phyloP scores from a whole-genome alignment of 2,329 filamentous ascomycete genomes.

The Ophiostoma novo-ulmi region DNA sequence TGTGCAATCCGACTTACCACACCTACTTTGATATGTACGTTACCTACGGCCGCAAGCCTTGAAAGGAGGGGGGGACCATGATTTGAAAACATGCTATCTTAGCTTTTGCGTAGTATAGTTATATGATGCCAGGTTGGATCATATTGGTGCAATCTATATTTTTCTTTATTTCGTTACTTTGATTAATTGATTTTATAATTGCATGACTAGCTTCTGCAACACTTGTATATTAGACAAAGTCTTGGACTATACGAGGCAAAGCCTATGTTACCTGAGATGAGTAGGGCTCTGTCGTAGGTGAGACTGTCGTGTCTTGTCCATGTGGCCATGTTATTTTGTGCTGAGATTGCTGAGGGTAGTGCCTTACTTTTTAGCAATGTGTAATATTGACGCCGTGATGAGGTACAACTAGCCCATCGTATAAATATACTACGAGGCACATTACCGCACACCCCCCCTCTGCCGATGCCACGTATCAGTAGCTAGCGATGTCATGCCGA shows the following conservation, averaged over 20 bases:
- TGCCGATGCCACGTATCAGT: neutral
- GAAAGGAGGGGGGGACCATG: neutral
- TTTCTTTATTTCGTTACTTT: neutral
- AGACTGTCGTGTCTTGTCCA: neutral
- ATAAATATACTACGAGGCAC: neutral
- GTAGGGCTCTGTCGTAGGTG: neutral
- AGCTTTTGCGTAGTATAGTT: neutral
- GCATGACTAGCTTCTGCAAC: neutral
- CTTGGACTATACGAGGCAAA: neutral
- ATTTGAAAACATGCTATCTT: neutral
- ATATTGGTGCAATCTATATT: neutral
- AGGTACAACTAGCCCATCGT: neutral
- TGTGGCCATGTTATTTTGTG: neutral
- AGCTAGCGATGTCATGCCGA: neutral
- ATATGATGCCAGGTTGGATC: neutral
- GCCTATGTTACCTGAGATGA: neutral
- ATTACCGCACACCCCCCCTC: neutral
- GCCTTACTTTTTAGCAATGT: neutral
- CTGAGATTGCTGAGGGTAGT: neutral
- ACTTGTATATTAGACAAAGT: neutral
- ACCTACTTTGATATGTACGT: conserved; percentile 33
- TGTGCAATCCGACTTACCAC: conserved; percentile 31
- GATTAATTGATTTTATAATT: neutral
- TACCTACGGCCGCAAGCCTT: conserved; percentile 31
- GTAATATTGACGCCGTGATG: neutral